phyloP scores from a whole-genome alignment of 352 stramenopile genomes.

The Phytophthora fragariae region DNA sequence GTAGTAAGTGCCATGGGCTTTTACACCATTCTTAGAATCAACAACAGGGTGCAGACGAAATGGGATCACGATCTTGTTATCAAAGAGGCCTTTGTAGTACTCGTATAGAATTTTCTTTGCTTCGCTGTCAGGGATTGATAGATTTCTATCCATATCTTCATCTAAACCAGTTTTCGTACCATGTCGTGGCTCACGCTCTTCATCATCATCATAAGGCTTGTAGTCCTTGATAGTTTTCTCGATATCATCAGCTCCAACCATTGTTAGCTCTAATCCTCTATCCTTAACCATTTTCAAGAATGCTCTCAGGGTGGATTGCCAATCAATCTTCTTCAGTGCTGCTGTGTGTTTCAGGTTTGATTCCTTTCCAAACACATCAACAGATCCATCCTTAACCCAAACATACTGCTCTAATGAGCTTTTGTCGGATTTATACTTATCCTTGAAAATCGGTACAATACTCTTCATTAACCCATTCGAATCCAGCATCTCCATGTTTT shows the following conservation, averaged over 20 bases:
- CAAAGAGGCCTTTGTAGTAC: slow-evolving; percentile 26
- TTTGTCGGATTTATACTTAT: slow-evolving; percentile 18
- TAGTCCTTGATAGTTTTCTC: slow-evolving; percentile 13
- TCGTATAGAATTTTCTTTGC: slow-evolving; percentile 26
- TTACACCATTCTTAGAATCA: slow-evolving; percentile 19
- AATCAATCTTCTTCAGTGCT: slow-evolving; percentile 15
- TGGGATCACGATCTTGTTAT: slow-evolving; percentile 19
- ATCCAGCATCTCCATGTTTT: slow-evolving; percentile 6
- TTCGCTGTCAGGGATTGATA: slow-evolving; percentile 20
- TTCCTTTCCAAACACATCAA: slow-evolving; percentile 17
- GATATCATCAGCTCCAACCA: slow-evolving; percentile 13
- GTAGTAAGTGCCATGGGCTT: slow-evolving; percentile 18
- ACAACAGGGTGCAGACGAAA: slow-evolving; percentile 15
- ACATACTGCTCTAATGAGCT: neutral
- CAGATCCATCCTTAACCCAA: slow-evolving; percentile 1
- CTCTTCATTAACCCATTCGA: slow-evolving; percentile 19
- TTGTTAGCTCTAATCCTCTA: slow-evolving; percentile 5
- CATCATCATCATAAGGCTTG: slow-evolving; percentile 15
- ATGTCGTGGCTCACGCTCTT: slow-evolving; percentile 18
- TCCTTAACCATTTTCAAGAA: slow-evolving; percentile 14
- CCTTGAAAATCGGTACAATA: slow-evolving; percentile 11
- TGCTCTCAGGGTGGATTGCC: slow-evolving; percentile 15
- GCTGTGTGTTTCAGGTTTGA: slow-evolving; percentile 7
- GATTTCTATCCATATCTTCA: slow-evolving; percentile 21
- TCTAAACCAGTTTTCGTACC: slow-evolving; percentile 19